phyloP scores from a whole-genome alignment of 2,329 filamentous ascomycete species.

The Talaromyces sp. region DNA sequence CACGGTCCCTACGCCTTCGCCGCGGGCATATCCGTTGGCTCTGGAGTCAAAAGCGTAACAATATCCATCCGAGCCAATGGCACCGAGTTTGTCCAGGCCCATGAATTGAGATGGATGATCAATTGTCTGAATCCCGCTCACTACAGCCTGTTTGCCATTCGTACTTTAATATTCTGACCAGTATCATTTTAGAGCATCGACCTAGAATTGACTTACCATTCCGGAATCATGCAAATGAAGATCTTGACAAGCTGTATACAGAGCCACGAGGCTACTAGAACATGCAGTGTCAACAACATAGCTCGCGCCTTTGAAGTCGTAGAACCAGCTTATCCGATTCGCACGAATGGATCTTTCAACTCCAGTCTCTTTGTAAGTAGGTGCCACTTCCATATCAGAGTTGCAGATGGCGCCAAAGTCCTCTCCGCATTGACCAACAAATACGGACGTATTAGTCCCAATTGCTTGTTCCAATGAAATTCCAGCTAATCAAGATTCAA shows the following conservation, averaged over 20 bases:
- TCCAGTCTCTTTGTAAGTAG: conserved; percentile 27
- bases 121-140: too few species aligned
- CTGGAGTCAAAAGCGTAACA: conserved; percentile 46
- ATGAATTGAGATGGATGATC: too few species aligned
- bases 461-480: conserved; percentile 8
- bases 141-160: too few species aligned
- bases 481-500: neutral
- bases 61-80: too few species aligned
- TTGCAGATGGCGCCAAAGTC: conserved; percentile 26
- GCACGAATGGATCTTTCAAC: neutral
- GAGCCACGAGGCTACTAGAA: neutral
- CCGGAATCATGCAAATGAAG: neutral
- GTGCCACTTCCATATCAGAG: conserved; percentile 27
- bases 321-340: neutral
- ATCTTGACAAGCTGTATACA: neutral
- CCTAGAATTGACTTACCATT: too few species aligned
- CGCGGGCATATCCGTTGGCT: conserved; percentile 52
- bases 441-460: conserved; percentile 23
- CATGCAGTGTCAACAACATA: neutral
- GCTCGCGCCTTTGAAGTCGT: neutral
- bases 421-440: neutral
- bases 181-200: too few species aligned
- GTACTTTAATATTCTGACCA: too few species aligned
- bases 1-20: conserved; percentile 51
- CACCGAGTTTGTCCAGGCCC: too few species aligned